phyloP scores from a whole-genome alignment of 768 basidiomycete species.

The Boletus bicolor region DNA sequence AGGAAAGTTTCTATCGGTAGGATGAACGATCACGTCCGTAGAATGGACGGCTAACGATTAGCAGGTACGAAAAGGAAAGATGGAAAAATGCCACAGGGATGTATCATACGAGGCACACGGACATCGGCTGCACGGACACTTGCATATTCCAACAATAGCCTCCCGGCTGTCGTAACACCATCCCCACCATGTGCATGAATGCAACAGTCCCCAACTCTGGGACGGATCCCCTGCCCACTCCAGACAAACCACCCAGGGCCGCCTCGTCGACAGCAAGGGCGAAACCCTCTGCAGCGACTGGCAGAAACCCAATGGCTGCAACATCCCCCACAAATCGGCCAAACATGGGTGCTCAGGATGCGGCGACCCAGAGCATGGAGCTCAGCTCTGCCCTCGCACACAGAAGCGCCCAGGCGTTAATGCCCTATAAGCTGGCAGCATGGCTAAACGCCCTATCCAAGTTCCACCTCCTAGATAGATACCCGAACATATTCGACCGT shows the following conservation, averaged over 20 bases:
- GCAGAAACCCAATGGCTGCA: not conserved
- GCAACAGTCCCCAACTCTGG: not conserved
- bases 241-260: fast-evolving
- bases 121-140: too few species aligned
- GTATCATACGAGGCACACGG: too few species aligned
- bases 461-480: not conserved
- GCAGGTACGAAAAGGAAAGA: too few species aligned
- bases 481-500: not conserved
- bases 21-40: too few species aligned
- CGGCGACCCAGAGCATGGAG: not conserved
- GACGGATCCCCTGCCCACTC: not conserved
- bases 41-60: too few species aligned
- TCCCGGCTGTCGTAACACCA: too few species aligned
- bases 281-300: not conserved
- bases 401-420: not conserved
- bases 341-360: not conserved
- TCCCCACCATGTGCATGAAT: not conserved
- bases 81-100: too few species aligned
- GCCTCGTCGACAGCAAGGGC: not conserved
- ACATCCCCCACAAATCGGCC: not conserved
- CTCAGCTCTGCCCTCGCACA: not conserved
- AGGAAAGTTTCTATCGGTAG: too few species aligned
- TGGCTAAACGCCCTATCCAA: not conserved
- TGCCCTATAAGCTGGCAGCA: not conserved
- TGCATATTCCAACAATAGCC: too few species aligned